These are phyloP conservation scores for Barnettozyma salicaria DNA, from an alignment of 805 yeast genomes.

Conservation along the genomic window DNA sequence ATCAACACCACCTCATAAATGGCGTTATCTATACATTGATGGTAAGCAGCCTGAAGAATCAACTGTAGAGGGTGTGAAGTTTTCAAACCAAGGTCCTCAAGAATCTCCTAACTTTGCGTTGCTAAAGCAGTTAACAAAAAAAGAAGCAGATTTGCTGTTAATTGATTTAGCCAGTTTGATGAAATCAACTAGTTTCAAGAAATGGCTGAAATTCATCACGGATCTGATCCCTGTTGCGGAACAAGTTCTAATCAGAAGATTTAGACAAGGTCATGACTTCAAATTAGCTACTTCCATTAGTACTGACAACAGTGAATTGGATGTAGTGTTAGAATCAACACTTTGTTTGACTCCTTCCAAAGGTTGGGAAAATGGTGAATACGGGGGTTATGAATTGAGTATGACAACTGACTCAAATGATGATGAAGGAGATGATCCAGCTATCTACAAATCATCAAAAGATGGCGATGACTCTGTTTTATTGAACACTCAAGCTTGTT, in stretches of 20 bases:
- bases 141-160: conserved; percentile 36
- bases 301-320: conserved; percentile 27
- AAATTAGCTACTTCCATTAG: conserved; percentile 71
- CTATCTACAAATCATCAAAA: conserved; percentile 56
- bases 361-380: conserved; percentile 85
- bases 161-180: conserved; percentile 53
- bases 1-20: conserved; percentile 92
- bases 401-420: conserved; percentile 53
- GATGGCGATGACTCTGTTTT: conserved; percentile 72
- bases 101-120: conserved; percentile 53
- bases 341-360: conserved; percentile 72
- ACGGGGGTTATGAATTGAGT: conserved; percentile 91
- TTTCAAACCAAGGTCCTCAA: conserved; percentile 36
- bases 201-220: conserved; percentile 64
- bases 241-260: conserved; percentile 71
- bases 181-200: conserved; percentile 54
- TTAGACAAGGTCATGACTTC: conserved; percentile 93
- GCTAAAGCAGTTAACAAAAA: conserved; percentile 15
- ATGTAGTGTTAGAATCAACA: conserved; percentile 68
- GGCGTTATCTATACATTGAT: conserved; percentile 77
- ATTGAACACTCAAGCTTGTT: conserved; percentile 70
- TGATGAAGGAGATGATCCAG: conserved; percentile 64
- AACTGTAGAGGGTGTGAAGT: conserved; percentile 26
- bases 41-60: conserved; percentile 40
- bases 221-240: conserved; percentile 56